Evolutionary conservation across 352 stramenopile genomes (phyloP), one percentile per base, ranked within the genome.

Genomic region (Phytophthora chlamydospora): DNA sequence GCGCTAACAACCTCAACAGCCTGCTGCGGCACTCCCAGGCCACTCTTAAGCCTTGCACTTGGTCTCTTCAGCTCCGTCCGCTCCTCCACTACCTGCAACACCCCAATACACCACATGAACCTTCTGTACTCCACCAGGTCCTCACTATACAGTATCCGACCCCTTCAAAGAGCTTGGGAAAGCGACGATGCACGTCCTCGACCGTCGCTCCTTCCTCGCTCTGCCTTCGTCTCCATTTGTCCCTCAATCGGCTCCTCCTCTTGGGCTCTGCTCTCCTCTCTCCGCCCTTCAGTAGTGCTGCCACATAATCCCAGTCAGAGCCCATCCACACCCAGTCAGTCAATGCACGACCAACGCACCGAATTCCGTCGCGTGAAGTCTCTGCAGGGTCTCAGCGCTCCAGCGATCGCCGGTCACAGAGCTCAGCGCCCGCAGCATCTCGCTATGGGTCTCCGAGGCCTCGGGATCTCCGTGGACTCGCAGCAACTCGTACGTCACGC

Each of bases 121-220:
- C 24, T 27, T 27, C 24, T 27, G 24, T 17, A 57, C 17, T 16
- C 32, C 11, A 32, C 17, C 31, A 5, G 11, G 21, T 36, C n/a
- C 29, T 12, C 35, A 35, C 17, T 35, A 33, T 11, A 17, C 11
- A 36, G 33, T 12, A 3, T 34, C 62, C 19, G 56, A 85, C 78
- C 38, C 68, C 43, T 41, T 75, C 33, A 47, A 88, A 91, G 13
- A 88, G 55, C 6, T 66, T 71, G 3, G 82, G 74, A 21, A 75
- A 80, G 17, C 62, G 67, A 42, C 62, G 35, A 10, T 78, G 68
- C 12, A 89, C 68, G 10, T 63, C 34, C 36, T 77, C 63, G 8
- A 88, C 24, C 29, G 78, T 74, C 27, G 56, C 46, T 63, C 55
- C 54, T 61, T 73, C 31, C 39, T 36, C 50, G 49, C 44, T 72